phyloP scores from a whole-genome alignment of 495 filamentous ascomycete genomes.

The Aspergillus diversus region DNA sequence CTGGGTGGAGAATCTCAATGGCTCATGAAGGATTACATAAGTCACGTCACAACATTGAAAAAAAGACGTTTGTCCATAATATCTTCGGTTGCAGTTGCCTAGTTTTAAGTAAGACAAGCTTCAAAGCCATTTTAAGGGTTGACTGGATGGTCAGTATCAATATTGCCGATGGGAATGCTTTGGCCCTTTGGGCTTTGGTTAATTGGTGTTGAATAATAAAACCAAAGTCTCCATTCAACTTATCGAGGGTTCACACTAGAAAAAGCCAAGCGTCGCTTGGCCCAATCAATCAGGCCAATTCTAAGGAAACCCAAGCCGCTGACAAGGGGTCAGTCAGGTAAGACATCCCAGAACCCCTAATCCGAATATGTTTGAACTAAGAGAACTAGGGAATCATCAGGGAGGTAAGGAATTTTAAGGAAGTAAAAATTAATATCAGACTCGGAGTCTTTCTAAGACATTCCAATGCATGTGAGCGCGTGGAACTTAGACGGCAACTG shows the following conservation, averaged over 20 bases:
- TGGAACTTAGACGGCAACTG: slow-evolving; percentile 2
- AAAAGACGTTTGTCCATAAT: background rate
- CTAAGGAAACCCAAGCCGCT: slow-evolving; percentile 9
- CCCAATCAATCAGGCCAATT: slow-evolving; percentile 23
- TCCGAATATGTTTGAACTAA: slow-evolving; percentile 1
- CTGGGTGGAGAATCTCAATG: too few species aligned
- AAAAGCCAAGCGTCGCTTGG: slow-evolving; percentile 26
- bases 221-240: background rate
- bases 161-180: background rate
- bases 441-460: slow-evolving; percentile 22
- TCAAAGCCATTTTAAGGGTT: too few species aligned
- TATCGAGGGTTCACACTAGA: slow-evolving; percentile 25
- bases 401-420: too few species aligned
- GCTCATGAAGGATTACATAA: too few species aligned
- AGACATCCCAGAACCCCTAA: slow-evolving; percentile 25
- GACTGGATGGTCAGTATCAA: too few species aligned
- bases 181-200: background rate
- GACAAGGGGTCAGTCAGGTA: slow-evolving; percentile 4
- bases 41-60: background rate
- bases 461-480: slow-evolving; percentile 24
- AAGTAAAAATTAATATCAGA: background rate
- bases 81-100: too few species aligned
- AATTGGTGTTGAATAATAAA: background rate
- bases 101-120: too few species aligned
- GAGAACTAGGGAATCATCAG: background rate